Evolutionary conservation across 306 rosid genomes (phyloP).

Genomic region (Quercus berberidifolia): DNA sequence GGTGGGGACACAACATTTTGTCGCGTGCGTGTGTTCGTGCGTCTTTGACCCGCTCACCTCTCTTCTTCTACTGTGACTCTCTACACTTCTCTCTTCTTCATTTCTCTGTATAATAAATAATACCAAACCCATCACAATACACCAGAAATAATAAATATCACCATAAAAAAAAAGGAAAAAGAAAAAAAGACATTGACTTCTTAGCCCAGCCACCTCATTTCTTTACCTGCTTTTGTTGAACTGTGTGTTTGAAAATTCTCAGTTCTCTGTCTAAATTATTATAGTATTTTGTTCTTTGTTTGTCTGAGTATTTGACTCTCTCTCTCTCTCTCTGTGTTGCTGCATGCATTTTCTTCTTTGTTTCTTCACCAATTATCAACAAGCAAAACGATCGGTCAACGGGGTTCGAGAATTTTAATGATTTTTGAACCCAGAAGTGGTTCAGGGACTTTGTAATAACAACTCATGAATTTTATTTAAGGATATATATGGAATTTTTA

Average conservation of each 20-base stretch:
- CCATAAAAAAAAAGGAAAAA: neutral
- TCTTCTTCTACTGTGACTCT: no score
- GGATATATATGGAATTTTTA: neutral
- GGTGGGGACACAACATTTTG: neutral
- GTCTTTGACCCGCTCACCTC: neutral
- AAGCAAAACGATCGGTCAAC: neutral
- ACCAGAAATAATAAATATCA: no score
- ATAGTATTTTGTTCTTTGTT: neutral
- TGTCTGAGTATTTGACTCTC: neutral
- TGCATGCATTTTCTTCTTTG: neutral
- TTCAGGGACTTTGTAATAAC: neutral
- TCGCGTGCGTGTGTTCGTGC: neutral
- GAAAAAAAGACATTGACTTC: neutral
- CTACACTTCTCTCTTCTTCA: no score
- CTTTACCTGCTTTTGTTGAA: neutral
- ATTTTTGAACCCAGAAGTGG: neutral
- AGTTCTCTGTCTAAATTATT: neutral
- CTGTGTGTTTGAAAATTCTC: neutral
- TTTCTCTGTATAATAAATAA: no score
- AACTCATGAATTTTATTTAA: slow-evolving; percentile 10
- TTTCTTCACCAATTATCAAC: neutral
- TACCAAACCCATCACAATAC: no score
- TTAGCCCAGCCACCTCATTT: neutral
- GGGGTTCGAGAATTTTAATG: neutral
- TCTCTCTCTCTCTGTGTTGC: neutral